Conservation (phyloP, 371 early-diverging fungal species). For the Mucor irregularis region DNA sequence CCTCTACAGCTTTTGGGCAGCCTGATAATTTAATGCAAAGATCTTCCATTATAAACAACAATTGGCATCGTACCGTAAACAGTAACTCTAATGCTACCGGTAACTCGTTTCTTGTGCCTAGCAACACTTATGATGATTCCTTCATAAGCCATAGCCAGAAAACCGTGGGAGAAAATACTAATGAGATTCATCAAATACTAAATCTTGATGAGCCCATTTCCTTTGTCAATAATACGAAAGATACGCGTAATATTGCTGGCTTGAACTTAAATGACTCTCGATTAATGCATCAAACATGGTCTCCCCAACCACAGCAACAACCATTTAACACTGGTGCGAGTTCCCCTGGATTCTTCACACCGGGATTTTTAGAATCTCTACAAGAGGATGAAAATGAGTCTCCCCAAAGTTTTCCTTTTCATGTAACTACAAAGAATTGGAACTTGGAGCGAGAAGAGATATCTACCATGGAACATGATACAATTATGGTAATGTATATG, state of each 20-base stretch:
- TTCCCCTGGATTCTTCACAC: conserved; percentile 73
- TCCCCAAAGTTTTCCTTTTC: conserved; percentile 3
- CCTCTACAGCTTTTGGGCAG: background rate
- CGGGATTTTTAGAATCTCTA: conserved; percentile 67
- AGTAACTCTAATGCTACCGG: background rate
- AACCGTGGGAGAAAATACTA: conserved; percentile 20
- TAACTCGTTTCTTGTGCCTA: background rate
- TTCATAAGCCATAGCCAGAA: background rate
- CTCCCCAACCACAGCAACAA: conserved; percentile 1
- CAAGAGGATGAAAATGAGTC: conserved; percentile 36
- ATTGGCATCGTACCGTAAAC: background rate
- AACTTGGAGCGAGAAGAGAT: background rate
- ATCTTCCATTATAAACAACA: background rate
- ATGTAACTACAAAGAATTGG: conserved; percentile 1
- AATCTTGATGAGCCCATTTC: background rate
- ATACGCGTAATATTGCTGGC: background rate
- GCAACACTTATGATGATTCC: background rate
- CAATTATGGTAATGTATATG: conserved; percentile 11
- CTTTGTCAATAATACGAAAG: background rate
- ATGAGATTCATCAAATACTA: conserved; percentile 11
- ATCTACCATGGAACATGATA: background rate
- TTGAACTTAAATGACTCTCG: conserved; percentile 1
- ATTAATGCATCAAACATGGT: background rate
- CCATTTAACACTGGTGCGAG: conserved; percentile 8
- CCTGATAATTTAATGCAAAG: background rate